Conservation (phyloP, 331 rosid species). For the Phaseolus coccineus region DNA sequence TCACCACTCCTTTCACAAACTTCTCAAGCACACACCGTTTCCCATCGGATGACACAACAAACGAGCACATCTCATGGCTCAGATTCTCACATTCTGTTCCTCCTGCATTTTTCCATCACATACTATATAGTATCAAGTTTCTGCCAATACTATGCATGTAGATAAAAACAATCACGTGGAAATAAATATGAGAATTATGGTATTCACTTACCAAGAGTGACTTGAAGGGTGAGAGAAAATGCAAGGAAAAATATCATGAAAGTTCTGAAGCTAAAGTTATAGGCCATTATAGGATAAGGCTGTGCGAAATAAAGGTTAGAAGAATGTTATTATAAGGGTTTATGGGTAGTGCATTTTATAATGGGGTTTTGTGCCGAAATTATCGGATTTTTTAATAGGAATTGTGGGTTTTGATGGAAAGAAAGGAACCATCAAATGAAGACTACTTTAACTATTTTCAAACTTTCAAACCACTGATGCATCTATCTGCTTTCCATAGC, state of each 20-base stretch:
- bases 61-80: constrained; percentile 64
- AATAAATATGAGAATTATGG: too few species aligned
- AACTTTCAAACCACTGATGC: too few species aligned
- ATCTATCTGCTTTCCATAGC: background rate
- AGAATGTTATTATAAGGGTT: constrained; percentile 30
- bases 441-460: background rate
- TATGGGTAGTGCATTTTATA: constrained; percentile 41
- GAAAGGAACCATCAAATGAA: too few species aligned
- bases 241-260: constrained; percentile 48
- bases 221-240: constrained; percentile 54
- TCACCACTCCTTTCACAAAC: constrained; percentile 64
- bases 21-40: constrained; percentile 91
- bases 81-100: constrained; percentile 69
- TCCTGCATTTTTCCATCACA: constrained; percentile 41
- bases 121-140: too few species aligned
- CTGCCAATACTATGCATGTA: too few species aligned
- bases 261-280: constrained; percentile 46
- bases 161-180: too few species aligned
- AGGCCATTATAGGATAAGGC: constrained; percentile 53
- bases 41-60: constrained; percentile 69
- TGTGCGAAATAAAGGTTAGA: too few species aligned
- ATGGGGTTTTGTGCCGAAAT: constrained; percentile 12
- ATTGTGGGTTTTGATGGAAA: constrained; percentile 6
- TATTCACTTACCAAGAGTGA: constrained; percentile 58
- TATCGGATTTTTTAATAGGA: background rate